Base-by-base conservation (phyloP, 441 rosid species). In the Breynia disticha region DNA sequence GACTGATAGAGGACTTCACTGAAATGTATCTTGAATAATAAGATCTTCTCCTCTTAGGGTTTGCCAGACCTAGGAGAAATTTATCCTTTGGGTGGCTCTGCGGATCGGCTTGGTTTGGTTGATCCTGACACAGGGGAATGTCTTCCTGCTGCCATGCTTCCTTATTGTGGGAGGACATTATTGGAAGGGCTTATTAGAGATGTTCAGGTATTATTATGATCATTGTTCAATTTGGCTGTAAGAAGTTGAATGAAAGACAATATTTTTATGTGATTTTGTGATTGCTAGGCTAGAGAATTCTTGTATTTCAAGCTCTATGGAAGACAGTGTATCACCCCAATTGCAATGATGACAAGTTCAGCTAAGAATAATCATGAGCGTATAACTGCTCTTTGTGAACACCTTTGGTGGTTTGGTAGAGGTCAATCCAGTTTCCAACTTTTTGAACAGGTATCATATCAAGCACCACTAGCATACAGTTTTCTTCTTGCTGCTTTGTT, bases 71-170 rank as follows among this genome's bases (percentile, higher is more conserved):
- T 91, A 19, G 95, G 98, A 65, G 98, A 90, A 80, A 87, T 83
- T 64, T 91, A 87, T 68, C 95, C 94, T 38, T 68, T 91, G 46
- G 94, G 95, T 61, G 98, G 94, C 62, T 87, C 96, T n/a, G 96
- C 90, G 2, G 95, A 91, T 61, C 81, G 95, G 69, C 84, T 84
- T 62, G 94, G 94, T 65, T 78, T 91, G 70, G 83, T 86, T 54
- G 94, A 91, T 75, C 65, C 82, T 39, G 87, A 81, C 62, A 83
- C 87, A 9, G 85, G 90, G 50, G 96, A 91, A 77, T 87, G 89
- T 57, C 90, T 91, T 68, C 96, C 96, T 1, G 96, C 98, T 57
- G 98, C 95, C 48, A 80, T 91, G 96, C 95, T 91, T 74, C 83
- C 87, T 41, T 87, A 83, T 68, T 83, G 98, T 70, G 98, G 98